Evolutionary conservation across 2,329 filamentous ascomycete species (phyloP), one percentile per base, ranked within the genome.

Genomic region (Tolypocladium cylindrosporum): DNA sequence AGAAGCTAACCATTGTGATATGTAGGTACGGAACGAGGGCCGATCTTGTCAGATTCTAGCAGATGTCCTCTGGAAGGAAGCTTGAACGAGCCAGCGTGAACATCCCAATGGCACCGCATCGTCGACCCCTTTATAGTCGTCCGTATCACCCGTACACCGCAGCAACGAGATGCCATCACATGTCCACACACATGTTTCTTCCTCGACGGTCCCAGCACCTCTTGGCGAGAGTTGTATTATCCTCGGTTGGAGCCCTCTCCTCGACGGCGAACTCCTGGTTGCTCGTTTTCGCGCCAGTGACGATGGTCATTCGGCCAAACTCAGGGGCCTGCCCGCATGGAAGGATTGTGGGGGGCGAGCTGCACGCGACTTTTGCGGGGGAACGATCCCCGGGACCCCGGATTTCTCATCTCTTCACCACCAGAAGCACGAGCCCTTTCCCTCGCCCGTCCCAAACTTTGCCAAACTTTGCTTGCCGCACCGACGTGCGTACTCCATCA

Each of bases 1-100:
- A n/a, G 31, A 55, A 58, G 11, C n/a, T 27, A 45, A 53, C 57
- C 57, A 58, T 58, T 41, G 16, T 31, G 41, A 10, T 42, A 24
- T 24, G 21, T 24, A 24, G 21, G 21, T 24, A 24, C 21, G 21
- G 21, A 42, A 19, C 9, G 19, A 11, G 41, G 19, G 16, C n/a
- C 8, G 41, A 42, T 42, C 31, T 34, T 34, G 21, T 42, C 41
- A n/a, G 6, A 42, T n/a, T 8, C 3, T 8, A n/a, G 3, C 8
- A n/a, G 19, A 21, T 42, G 40, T 42, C 40, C 16, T 4, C 4
- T 21, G 19, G 9, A 8, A 42, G 41, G n/a, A n/a, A 5, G n/a
- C 41, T 24, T 24, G 41, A n/a, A 7, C n/a, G n/a, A 24, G n/a
- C n/a, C 41, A 10, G 21, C 9, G 11, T 4, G 10, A 24, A 24